A percentile compares a stretch with the other conserved stretches of the same genome.
phyloP scores from a whole-genome alignment of 2,329 filamentous ascomycete genomes.

The Stemphylium vesicarium region DNA sequence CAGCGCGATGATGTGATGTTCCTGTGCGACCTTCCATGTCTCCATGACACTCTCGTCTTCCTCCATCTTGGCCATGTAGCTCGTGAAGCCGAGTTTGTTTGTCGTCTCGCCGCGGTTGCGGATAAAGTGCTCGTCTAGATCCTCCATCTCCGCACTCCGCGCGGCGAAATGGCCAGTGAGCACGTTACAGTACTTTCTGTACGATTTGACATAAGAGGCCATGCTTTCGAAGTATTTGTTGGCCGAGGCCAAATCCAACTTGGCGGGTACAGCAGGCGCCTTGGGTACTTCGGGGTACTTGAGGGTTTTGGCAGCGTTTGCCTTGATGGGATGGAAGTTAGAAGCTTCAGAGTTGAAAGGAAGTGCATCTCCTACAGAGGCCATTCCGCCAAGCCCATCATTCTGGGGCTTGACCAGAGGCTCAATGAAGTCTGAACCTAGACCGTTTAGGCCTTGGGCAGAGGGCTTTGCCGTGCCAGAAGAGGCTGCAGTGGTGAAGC shows the following conservation, averaged over 20 bases:
- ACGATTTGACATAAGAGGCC: slow-evolving; percentile 62
- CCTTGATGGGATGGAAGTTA: slow-evolving; percentile 51
- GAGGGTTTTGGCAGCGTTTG: slow-evolving; percentile 49
- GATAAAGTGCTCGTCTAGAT: slow-evolving; percentile 57
- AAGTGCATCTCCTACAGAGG: slow-evolving; percentile 60
- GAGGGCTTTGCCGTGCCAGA: slow-evolving; percentile 22
- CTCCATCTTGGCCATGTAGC: slow-evolving; percentile 66
- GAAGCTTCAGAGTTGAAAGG: slow-evolving; percentile 65
- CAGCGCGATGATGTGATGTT: slow-evolving; percentile 66
- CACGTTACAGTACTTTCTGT: slow-evolving; percentile 60
- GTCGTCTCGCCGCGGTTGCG: slow-evolving; percentile 58
- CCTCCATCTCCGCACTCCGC: slow-evolving; percentile 55
- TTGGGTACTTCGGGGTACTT: slow-evolving; percentile 60
- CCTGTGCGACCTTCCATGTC: slow-evolving; percentile 66
- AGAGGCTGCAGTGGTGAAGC: slow-evolving; percentile 20
- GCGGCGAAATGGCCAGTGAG: slow-evolving; percentile 64
- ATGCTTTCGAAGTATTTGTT: slow-evolving; percentile 61
- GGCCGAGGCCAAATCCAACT: slow-evolving; percentile 57
- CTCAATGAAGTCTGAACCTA: slow-evolving; percentile 57
- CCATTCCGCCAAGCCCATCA: slow-evolving; percentile 59
- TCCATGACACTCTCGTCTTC: slow-evolving; percentile 69
- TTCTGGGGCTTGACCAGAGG: slow-evolving; percentile 56
- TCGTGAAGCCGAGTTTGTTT: slow-evolving; percentile 59
- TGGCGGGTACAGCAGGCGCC: slow-evolving; percentile 53
- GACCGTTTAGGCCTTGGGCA: slow-evolving; percentile 47